Percentiles rank a stretch among this genome's conserved stretches.
Evolutionary conservation across 169 alveolate genomes (phyloP).

Genomic region (Cryptosporidium tyzzeri): DNA sequence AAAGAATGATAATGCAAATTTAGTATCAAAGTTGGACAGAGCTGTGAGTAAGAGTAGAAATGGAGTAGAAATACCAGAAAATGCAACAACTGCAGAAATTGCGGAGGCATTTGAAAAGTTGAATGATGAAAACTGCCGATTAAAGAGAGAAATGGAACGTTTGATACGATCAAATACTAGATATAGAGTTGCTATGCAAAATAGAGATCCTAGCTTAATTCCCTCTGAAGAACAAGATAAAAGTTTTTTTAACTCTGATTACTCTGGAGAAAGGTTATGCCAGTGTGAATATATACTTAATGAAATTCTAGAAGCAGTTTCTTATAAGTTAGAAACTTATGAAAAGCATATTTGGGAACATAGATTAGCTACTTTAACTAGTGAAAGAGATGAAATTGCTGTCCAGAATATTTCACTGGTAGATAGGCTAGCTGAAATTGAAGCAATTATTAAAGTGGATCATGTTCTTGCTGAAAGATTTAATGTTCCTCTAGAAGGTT

Average conservation of each 20-base stretch:
- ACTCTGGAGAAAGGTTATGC: conserved; percentile 20
- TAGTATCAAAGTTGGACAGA: conserved; percentile 63
- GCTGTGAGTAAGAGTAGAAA: conserved; percentile 61
- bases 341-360: conserved; percentile 76
- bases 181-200: conserved; percentile 67
- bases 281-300: conserved; percentile 70
- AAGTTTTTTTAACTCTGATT: background rate
- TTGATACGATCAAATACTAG: conserved; percentile 61
- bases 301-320: conserved; percentile 56
- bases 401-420: conserved; percentile 64
- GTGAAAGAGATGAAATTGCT: conserved; percentile 73
- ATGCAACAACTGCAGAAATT: conserved; percentile 61
- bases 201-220: conserved; percentile 58
- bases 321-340: conserved; percentile 66
- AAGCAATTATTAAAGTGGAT: conserved; percentile 71
- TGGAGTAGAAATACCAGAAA: conserved; percentile 71
- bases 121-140: conserved; percentile 30
- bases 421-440: conserved; percentile 69
- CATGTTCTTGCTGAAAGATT: conserved; percentile 71
- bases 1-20: conserved; percentile 54
- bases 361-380: conserved; percentile 46
- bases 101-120: conserved; percentile 59
- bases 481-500: conserved; percentile 66
- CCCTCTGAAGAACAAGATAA: conserved; percentile 38
- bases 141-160: conserved; percentile 74